phyloP scores from a whole-genome alignment of 2,329 filamentous ascomycete species.

The Ophiostoma populinum region DNA sequence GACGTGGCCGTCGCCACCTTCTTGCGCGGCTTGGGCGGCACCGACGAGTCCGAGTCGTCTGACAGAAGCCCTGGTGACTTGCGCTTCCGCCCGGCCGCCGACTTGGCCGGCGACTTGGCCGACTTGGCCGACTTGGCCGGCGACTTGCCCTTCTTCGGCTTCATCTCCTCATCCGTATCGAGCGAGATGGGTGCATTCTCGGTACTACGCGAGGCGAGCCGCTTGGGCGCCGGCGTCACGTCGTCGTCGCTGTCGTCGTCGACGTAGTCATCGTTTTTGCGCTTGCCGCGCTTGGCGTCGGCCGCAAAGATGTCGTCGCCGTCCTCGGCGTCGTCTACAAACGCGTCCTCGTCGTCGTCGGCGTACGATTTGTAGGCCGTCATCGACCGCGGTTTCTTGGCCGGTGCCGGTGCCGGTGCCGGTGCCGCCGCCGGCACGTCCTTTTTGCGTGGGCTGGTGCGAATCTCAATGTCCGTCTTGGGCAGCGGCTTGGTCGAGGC shows the following conservation, averaged over 20 bases:
- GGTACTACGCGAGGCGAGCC: slow-evolving; percentile 27
- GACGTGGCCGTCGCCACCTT: slow-evolving; percentile 40
- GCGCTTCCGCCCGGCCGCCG: slow-evolving; percentile 29
- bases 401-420: slow-evolving; percentile 13
- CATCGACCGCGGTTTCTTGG: slow-evolving; percentile 24
- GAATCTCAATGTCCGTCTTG: slow-evolving; percentile 27
- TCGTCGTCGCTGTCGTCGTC: slow-evolving; percentile 46
- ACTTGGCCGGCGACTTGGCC: neutral
- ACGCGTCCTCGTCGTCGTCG: slow-evolving; percentile 37
- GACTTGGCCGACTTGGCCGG: slow-evolving; percentile 18
- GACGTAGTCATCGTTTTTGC: slow-evolving; percentile 57
- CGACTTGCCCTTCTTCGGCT: slow-evolving; percentile 16
- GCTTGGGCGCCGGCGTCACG: slow-evolving; percentile 41
- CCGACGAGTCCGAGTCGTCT: slow-evolving; percentile 34
- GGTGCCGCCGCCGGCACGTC: slow-evolving; percentile 14
- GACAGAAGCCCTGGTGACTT: slow-evolving; percentile 37
- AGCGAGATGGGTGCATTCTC: slow-evolving; percentile 19
- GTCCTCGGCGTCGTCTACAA: slow-evolving; percentile 49
- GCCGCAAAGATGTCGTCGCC: slow-evolving; percentile 77
- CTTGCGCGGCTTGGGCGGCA: slow-evolving; percentile 33
- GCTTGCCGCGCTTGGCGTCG: slow-evolving; percentile 47
- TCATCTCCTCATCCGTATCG: slow-evolving; percentile 17
- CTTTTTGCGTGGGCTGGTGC: slow-evolving; percentile 35
- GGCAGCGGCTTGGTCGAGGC: slow-evolving; percentile 20
- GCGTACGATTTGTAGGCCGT: slow-evolving; percentile 24